Conservation (phyloP, 2,329 filamentous ascomycete species). For the Exophiala oligosperma region DNA sequence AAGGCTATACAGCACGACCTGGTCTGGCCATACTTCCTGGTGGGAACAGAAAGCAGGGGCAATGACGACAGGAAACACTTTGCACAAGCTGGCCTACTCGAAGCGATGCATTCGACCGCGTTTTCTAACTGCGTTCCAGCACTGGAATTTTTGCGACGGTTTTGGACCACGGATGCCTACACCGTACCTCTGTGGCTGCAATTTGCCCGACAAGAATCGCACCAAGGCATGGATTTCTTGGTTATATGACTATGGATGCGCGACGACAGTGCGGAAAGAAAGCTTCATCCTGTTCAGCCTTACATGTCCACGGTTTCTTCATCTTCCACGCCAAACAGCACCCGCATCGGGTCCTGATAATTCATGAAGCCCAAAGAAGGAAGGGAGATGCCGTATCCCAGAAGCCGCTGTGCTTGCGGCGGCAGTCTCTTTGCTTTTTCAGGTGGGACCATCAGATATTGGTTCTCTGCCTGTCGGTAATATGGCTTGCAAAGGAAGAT, state of each 20-base stretch:
- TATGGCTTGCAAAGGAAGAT: slow-evolving; percentile 24
- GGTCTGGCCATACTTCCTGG: slow-evolving; percentile 33
- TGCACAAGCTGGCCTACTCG: slow-evolving; percentile 9
- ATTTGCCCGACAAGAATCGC: slow-evolving; percentile 17
- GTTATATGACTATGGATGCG: slow-evolving; percentile 12
- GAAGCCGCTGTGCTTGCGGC: slow-evolving; percentile 27
- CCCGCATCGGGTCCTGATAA: slow-evolving; percentile 29
- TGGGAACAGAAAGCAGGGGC: slow-evolving; percentile 28
- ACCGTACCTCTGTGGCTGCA: slow-evolving; percentile 12
- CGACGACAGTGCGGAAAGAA: slow-evolving; percentile 3
- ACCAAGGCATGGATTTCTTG: slow-evolving; percentile 13
- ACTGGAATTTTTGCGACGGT: slow-evolving; percentile 25
- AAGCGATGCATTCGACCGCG: slow-evolving; percentile 17
- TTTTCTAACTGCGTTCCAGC: slow-evolving; percentile 21
- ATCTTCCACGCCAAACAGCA: slow-evolving; percentile 31
- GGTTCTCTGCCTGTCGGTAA: slow-evolving; percentile 31
- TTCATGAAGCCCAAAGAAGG: slow-evolving; percentile 28
- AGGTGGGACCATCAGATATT: slow-evolving; percentile 30
- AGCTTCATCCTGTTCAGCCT: not conserved
- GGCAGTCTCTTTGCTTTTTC: slow-evolving; percentile 27
- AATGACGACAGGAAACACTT: slow-evolving; percentile 12
- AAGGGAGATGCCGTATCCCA: slow-evolving; percentile 31
- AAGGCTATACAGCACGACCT: slow-evolving; percentile 30
- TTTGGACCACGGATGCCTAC: slow-evolving; percentile 21
- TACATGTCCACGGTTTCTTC: slow-evolving; percentile 38